These are phyloP conservation scores for Eucalyptus erythrocorys DNA, from an alignment of 345 rosid genomes.

Conservation along the genomic window DNA sequence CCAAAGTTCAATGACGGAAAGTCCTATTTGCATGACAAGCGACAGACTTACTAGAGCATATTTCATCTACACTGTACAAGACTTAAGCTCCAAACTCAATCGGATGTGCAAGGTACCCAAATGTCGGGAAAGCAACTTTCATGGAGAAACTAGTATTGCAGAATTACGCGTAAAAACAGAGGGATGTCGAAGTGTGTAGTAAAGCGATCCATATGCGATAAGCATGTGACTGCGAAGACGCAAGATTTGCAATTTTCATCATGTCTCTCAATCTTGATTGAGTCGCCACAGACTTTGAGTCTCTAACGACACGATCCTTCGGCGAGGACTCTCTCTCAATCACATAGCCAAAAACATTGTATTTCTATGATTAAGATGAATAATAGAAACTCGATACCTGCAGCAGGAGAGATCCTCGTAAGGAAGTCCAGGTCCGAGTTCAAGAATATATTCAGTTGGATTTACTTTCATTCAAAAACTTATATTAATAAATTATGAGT, in stretches of 20 bases:
- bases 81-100: not conserved
- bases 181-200: not conserved
- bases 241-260: not conserved
- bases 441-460: rapidly evolving
- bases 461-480: rapidly evolving
- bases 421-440: not conserved
- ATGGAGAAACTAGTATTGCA: not conserved
- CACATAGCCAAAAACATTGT: not conserved
- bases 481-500: not conserved
- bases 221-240: not conserved
- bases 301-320: not conserved
- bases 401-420: rapidly evolving
- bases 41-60: not conserved
- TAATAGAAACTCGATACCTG: not conserved
- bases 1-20: not conserved
- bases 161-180: not conserved
- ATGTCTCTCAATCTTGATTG: not conserved
- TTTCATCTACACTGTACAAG: not conserved
- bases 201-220: not conserved
- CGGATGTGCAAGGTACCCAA: not conserved
- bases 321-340: not conserved
- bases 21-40: not conserved
- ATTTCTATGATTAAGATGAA: not conserved
- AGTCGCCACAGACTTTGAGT: not conserved
- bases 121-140: not conserved